phyloP scores from a whole-genome alignment of 345 rosid genomes.

The Atalantia buxifolia region DNA sequence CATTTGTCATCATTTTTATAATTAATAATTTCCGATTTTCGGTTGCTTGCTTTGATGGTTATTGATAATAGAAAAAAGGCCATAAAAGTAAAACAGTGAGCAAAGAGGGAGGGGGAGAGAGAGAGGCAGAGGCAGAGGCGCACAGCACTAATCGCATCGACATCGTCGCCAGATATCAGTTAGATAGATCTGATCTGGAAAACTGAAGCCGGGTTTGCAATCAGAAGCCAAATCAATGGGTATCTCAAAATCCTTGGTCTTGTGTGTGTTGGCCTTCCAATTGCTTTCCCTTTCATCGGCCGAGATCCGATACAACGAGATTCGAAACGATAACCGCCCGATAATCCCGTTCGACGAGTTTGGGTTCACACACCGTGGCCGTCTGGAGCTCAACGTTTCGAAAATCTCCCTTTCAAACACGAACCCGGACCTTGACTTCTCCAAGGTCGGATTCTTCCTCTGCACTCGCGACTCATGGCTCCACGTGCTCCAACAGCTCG shows the following conservation, averaged over 20 bases:
- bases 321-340: constrained; percentile 69
- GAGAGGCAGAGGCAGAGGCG: no score
- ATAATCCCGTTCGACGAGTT: constrained; percentile 82
- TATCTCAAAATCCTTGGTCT: constrained; percentile 3
- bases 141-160: no score
- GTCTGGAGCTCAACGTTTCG: constrained; percentile 70
- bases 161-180: no score
- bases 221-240: constrained; percentile 35
- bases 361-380: constrained; percentile 87
- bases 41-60: no score
- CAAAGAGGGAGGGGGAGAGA: no score
- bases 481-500: constrained; percentile 71
- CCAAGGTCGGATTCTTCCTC: constrained; percentile 88
- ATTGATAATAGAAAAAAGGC: no score
- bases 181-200: no score
- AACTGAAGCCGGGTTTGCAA: background rate
- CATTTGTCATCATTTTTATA: no score
- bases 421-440: constrained; percentile 60
- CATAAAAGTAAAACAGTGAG: no score
- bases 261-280: constrained; percentile 19
- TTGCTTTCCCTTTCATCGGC: constrained; percentile 33
- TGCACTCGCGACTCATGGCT: constrained; percentile 85
- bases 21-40: no score
- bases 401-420: constrained; percentile 44
- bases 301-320: constrained; percentile 68